Evolutionary conservation across 371 early-diverging fungal species (phyloP).

Genomic region (Mortierella sp.): DNA sequence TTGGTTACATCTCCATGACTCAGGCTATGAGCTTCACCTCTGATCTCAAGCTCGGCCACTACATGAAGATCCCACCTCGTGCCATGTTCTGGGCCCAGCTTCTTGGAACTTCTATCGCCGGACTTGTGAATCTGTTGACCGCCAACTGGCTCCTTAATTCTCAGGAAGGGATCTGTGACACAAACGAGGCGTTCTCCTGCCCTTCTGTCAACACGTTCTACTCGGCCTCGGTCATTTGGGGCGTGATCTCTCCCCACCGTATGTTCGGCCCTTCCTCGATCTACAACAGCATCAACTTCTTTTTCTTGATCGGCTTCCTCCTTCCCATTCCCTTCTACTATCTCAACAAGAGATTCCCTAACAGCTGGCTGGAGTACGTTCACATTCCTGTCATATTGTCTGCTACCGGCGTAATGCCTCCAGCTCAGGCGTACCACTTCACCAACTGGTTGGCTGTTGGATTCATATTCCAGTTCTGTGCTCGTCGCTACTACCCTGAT

Average conservation of each 20-base stretch:
- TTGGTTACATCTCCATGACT: constrained; percentile 62
- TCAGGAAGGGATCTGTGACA: constrained; percentile 65
- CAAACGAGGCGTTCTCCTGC: constrained; percentile 66
- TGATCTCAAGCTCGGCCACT: constrained; percentile 76
- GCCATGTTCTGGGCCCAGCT: constrained; percentile 72
- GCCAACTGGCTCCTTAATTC: constrained; percentile 72
- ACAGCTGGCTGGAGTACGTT: constrained; percentile 32
- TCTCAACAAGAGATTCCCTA: constrained; percentile 51
- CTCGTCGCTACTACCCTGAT: constrained; percentile 64
- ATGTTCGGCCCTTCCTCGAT: constrained; percentile 72
- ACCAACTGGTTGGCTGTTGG: constrained; percentile 73
- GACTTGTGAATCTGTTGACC: constrained; percentile 71
- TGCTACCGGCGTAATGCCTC: constrained; percentile 48
- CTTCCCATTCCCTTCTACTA: constrained; percentile 65
- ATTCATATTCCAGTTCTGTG: constrained; percentile 69
- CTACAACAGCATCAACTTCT: constrained; percentile 67
- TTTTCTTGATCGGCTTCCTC: constrained; percentile 67
- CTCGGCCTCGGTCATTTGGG: constrained; percentile 80
- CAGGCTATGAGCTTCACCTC: constrained; percentile 70
- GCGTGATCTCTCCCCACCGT: constrained; percentile 76
- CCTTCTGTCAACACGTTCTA: constrained; percentile 69
- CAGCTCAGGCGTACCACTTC: constrained; percentile 44
- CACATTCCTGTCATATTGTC: constrained; percentile 47
- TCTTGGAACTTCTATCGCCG: constrained; percentile 67
- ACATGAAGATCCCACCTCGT: constrained; percentile 74